phyloP scores from a whole-genome alignment of 129 eudicot genomes.

The Erigeron canadensis region DNA sequence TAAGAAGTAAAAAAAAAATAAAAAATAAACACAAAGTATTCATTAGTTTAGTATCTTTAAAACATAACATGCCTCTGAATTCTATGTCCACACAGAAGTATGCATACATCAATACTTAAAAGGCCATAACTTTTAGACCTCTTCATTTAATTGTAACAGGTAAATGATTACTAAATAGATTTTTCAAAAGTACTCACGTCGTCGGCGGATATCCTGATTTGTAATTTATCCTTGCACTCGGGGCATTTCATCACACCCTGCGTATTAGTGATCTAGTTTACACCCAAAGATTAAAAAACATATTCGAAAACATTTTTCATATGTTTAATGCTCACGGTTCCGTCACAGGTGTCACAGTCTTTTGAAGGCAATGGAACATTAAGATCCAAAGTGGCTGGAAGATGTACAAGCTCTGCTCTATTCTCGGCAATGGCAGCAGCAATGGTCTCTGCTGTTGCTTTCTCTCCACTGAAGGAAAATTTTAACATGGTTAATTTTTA shows the following conservation, averaged over 20 bases:
- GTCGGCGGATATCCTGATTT: constrained; percentile 79
- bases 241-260: constrained; percentile 97
- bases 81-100: neutral
- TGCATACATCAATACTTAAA: neutral
- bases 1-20: neutral
- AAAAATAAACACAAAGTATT: neutral
- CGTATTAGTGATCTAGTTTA: constrained; percentile 29
- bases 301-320: neutral
- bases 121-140: neutral
- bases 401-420: constrained; percentile 84
- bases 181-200: constrained; percentile 55
- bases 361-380: constrained; percentile 80
- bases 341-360: constrained; percentile 92
- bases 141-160: constrained; percentile 4
- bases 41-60: neutral
- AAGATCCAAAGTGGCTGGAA: constrained; percentile 73
- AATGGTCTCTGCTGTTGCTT: constrained; percentile 79
- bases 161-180: neutral
- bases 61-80: neutral
- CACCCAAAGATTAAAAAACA: neutral
- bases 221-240: constrained; percentile 78
- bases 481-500: constrained; percentile 1
- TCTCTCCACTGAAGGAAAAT: constrained; percentile 62
- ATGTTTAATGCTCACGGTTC: constrained; percentile 64
- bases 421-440: constrained; percentile 83